Evolutionary conservation across 768 basidiomycete genomes (phyloP), one percentile per base, ranked within the genome.

Genomic region (Macrolepiota dolichaula): DNA sequence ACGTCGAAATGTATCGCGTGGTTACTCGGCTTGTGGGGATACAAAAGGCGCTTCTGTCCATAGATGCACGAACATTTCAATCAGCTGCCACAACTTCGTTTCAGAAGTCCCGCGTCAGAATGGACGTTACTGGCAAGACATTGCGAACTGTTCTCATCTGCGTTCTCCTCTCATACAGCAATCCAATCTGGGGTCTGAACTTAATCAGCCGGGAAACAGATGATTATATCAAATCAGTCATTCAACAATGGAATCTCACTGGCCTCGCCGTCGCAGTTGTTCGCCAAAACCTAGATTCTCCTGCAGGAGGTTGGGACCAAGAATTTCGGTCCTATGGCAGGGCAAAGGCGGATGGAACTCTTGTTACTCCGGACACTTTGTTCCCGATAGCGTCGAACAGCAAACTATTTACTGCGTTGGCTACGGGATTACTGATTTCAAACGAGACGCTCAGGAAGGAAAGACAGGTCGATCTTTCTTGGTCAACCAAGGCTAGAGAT

Each of bases 191-290:
- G n/a, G n/a, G n/a, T n/a, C n/a, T n/a, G n/a, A n/a, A n/a, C 25
- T 25, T 66, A 24, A 73, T 71, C 12, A 69, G 70, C n/a, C 24
- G 63, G 17, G 50, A 62, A 25, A 71, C 67, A 24, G 67, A 67
- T 10, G 47, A 54, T 3, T 72, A 70, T 55, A 65, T 68, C 37
- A 49, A 68, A 17, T 62, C 60, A 36, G 50, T 77, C 11, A 69
- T 76, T 15, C 60, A 65, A n/a, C n/a, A n/a, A n/a, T n/a, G n/a
- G n/a, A n/a, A n/a, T n/a, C n/a, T n/a, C n/a, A n/a, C n/a, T n/a
- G 77, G 78, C 0, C 65, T 76, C 12, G 67, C 77, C 17, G 65
- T 79, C 7, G 77, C 77, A 2, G 73, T 78, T 5, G 72, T 80
- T 2, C 73, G 71, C 1, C 67, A 71, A 55, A 73, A 78, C 55